phyloP scores from a whole-genome alignment of 139 green algal species.

The Desmodesmus armatus region DNA sequence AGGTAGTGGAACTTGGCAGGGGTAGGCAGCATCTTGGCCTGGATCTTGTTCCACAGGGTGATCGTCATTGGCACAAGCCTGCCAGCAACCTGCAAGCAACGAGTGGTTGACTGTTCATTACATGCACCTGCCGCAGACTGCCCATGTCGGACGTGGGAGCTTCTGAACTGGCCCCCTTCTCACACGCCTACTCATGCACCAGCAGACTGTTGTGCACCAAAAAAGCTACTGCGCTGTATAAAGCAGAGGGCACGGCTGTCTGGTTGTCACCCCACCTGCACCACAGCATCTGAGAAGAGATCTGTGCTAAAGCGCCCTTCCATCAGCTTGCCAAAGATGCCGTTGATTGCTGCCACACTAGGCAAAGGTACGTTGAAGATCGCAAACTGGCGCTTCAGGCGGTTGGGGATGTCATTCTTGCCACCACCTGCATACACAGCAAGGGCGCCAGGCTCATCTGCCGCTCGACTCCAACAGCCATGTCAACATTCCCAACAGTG shows the following conservation, averaged over 20 bases:
- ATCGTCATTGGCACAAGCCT: slow-evolving; percentile 90
- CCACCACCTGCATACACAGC: slow-evolving; percentile 64
- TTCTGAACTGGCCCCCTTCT: too few species aligned
- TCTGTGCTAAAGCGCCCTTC: slow-evolving; percentile 73
- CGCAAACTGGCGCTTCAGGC: slow-evolving; percentile 96
- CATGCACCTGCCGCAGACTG: too few species aligned
- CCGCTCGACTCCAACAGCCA: not conserved
- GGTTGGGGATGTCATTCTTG: slow-evolving; percentile 96
- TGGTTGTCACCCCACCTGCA: slow-evolving; percentile 58
- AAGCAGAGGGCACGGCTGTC: too few species aligned
- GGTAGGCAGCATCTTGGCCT: slow-evolving; percentile 92
- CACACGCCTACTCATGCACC: too few species aligned
- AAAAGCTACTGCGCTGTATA: too few species aligned
- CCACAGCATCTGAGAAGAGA: slow-evolving; percentile 69
- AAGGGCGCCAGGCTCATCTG: too few species aligned
- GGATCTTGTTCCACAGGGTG: slow-evolving; percentile 82
- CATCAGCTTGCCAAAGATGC: slow-evolving; percentile 92
- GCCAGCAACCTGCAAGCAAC: slow-evolving; percentile 60
- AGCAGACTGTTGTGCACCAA: too few species aligned
- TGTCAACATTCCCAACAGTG: not conserved
- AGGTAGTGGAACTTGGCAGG: slow-evolving; percentile 97
- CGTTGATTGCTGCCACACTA: slow-evolving; percentile 86
- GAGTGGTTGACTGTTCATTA: too few species aligned
- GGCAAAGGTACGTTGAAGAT: slow-evolving; percentile 93
- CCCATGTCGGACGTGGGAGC: too few species aligned